Base-by-base conservation (phyloP, 306 rosid genomes). In the Lagenaria siceraria region DNA sequence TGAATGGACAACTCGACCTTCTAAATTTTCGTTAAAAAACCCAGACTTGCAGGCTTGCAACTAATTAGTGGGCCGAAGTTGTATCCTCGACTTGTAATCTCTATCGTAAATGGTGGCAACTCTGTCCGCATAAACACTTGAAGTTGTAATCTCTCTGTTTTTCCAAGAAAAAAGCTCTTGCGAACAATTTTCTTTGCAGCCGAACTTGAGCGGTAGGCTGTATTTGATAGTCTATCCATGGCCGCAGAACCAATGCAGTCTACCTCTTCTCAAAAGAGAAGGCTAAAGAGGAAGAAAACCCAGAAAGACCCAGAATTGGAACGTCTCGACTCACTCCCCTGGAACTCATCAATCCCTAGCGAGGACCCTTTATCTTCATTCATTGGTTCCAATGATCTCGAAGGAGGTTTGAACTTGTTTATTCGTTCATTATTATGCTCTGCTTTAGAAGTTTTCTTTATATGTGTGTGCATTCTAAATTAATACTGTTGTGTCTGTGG, bases 361-460 rank as follows among this genome's bases (percentile, higher is more conserved):
- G 82, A 90, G 9, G 87, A 85, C 49, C 55, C 85, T 0, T 88
- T 91, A 82, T 79, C 96, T 25, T 35, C 85, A 29, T 64, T 88
- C 76, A 83, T 75, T 38, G 97, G 95, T 77, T 80, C 93, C 24
- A 89, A 84, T 68, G 93, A 91, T 81, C 93, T 90, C 33, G 97
- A 93, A 89, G 98, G 98, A 90, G 97, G 97, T 88, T 86, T 18
- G 75, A 9, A 4, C 63, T 55, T 22, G 43, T 77, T 54, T 10
- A 18, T 73, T 62, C 3, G 36, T 75, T 10, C 51, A 1, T 49
- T 13, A 49, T 13, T 52, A 17, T 51, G 33, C 21, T 54, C 10
- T 48, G 35, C 33, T 77, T 22, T 60, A 14, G 13, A n/a, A 18
- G 31, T 21, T 78, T 46, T 25, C 21, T 13, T 17, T 15, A 35